A percentile compares a stretch with the other conserved stretches of the same genome.
These are phyloP conservation scores for Diplogelasinospora grovesii DNA, from an alignment of 495 filamentous ascomycete genomes.

Conservation along the genomic window DNA sequence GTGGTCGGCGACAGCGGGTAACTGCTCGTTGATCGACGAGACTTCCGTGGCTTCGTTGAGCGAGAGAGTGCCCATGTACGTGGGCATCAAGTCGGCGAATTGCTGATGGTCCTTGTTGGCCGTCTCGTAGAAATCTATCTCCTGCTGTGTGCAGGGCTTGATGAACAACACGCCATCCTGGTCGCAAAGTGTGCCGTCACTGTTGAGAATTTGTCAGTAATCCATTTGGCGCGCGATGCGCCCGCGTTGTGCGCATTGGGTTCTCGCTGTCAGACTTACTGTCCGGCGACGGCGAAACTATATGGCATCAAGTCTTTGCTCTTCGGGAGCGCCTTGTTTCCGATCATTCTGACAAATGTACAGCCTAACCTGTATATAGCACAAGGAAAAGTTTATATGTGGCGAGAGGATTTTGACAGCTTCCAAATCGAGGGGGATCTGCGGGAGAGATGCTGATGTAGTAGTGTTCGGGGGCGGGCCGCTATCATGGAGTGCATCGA, in stretches of 20 bases:
- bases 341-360: slow-evolving; percentile 19
- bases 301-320: slow-evolving; percentile 58
- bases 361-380: too few relatives aligned
- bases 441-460: neutral
- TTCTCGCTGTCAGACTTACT: slow-evolving; percentile 56
- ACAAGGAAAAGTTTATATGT: too few relatives aligned
- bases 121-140: slow-evolving; percentile 90
- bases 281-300: slow-evolving; percentile 82
- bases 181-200: slow-evolving; percentile 87
- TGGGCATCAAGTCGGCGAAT: slow-evolving; percentile 75
- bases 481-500: slow-evolving; percentile 9
- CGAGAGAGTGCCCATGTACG: slow-evolving; percentile 70
- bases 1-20: slow-evolving; percentile 36
- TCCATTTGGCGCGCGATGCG: neutral
- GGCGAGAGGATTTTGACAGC: too few relatives aligned
- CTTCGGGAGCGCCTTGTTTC: slow-evolving; percentile 33
- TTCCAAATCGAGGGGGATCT: neutral
- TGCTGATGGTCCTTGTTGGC: slow-evolving; percentile 54
- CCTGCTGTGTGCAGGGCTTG: slow-evolving; percentile 84
- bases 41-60: slow-evolving; percentile 42
- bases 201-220: slow-evolving; percentile 29
- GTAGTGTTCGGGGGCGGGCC: slow-evolving; percentile 6
- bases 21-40: slow-evolving; percentile 45
- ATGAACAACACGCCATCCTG: slow-evolving; percentile 78
- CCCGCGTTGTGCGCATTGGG: slow-evolving; percentile 1